These are phyloP conservation scores for Backusella westeae DNA, from an alignment of 192 early-diverging fungal species.

Conservation along the genomic window DNA sequence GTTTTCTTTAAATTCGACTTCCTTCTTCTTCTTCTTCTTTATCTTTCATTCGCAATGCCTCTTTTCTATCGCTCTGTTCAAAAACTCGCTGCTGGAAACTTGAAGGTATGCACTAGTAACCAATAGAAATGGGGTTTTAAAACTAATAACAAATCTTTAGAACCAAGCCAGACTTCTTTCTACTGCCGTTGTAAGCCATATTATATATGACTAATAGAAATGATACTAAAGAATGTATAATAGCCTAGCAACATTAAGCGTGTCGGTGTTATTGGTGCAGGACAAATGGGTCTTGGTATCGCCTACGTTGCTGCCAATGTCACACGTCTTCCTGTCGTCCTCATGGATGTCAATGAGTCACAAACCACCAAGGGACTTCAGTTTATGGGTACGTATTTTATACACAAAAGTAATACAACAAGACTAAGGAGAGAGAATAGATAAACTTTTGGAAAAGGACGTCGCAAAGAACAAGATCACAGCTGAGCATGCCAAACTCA, in stretches of 20 bases:
- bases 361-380: slow-evolving; percentile 81
- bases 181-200: not conserved
- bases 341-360: slow-evolving; percentile 75
- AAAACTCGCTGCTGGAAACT: not conserved
- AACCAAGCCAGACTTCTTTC: not conserved
- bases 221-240: not conserved
- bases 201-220: not conserved
- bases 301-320: slow-evolving; percentile 85
- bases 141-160: not conserved
- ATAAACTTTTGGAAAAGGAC: slow-evolving; percentile 86
- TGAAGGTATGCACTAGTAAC: not conserved
- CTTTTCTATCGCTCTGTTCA: not conserved
- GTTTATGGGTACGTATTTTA: slow-evolving; percentile 64
- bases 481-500: slow-evolving; percentile 63
- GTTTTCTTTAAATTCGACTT: not conserved
- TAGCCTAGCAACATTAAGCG: slow-evolving; percentile 31
- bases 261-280: slow-evolving; percentile 89
- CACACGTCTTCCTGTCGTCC: slow-evolving; percentile 73
- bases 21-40: not conserved
- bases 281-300: slow-evolving; percentile 95
- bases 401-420: not conserved
- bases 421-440: slow-evolving; percentile 35
- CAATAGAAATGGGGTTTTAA: not conserved
- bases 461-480: slow-evolving; percentile 86
- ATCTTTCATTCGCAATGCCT: not conserved